Evolutionary conservation across 1,284 basidiomycete genomes (phyloP), one percentile per base, ranked within the genome.

Genomic region (Nidula niveotomentosa): DNA sequence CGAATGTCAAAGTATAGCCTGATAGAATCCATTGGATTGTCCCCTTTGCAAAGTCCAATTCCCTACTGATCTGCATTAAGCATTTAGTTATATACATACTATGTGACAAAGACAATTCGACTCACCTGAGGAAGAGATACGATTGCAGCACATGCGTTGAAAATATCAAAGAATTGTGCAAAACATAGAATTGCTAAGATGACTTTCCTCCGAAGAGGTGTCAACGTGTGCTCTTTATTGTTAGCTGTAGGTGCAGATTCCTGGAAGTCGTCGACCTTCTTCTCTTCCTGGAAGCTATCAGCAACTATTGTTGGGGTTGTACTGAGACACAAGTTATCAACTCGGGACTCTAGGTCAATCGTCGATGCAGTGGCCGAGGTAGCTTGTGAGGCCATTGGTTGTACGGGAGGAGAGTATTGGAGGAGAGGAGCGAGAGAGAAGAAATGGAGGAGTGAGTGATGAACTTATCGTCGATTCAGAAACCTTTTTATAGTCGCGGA

Each of bases 1-100:
- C 61, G 44, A 60, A 60, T 3, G 61, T 62, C 18, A 62, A 36
- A 13, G 61, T 59, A 49, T 62, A 62, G 34, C 52, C 61, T 1
- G 59, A 59, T 13, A 62, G 44, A 37, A 60, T 53, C 61, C 61
- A 62, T 56, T 62, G 61, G 33, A 58, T 52, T 6, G 53, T 44
- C 8, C 52, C 48, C 13, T 50, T 35, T 6, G 55, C 41, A 41
- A 62, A 62, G 9, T 51, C 41, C n/a, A 62, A 53, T 36, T 60
- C 60, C 36, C 23, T 30, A 17, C 45, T 47, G n/a, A 47, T 47
- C 45, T 47, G 12, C 23, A 23, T 7, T 12, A n/a, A 12, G 45
- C 10, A 1, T n/a, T 47, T 23, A 47, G 23, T 30, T 30, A 30
- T 30, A 6, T 6, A 47, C 23, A 47, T 9, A 23, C 18, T 23